A percentile compares a stretch with the other conserved stretches of the same genome.
phyloP scores from a whole-genome alignment of 257 asterid species.

The Rehmannia glutinosa region DNA sequence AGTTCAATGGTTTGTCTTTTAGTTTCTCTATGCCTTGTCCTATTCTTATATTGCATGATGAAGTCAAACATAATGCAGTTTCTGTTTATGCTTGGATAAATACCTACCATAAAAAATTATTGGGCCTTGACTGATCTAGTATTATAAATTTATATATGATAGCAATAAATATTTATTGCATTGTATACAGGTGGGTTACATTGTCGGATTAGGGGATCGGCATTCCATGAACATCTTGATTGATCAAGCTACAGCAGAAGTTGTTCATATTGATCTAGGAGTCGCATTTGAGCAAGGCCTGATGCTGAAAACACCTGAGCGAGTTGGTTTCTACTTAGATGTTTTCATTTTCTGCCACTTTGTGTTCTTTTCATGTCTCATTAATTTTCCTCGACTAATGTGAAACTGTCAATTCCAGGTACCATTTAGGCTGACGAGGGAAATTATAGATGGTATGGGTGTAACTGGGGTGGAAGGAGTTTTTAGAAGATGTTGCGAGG shows the following conservation, averaged over 20 bases:
- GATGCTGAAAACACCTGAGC: conserved; percentile 98
- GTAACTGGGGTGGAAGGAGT: conserved; percentile 98
- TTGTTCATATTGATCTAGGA: conserved; percentile 95
- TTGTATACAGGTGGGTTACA: conserved; percentile 81
- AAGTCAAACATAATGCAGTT: conserved; percentile 5
- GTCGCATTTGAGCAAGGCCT: conserved; percentile 99
- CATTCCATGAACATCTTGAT: conserved; percentile 92
- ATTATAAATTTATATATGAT: conserved; percentile 4
- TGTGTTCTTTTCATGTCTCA: neutral
- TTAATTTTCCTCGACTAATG: conserved; percentile 8
- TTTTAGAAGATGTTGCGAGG: conserved; percentile 94
- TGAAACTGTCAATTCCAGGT: conserved; percentile 44
- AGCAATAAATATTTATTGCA: neutral
- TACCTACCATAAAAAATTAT: neutral
- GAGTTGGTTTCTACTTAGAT: conserved; percentile 41
- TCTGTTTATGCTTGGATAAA: conserved; percentile 9
- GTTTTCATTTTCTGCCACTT: conserved; percentile 16
- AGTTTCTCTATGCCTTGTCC: neutral
- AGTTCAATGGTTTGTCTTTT: conserved; percentile 84
- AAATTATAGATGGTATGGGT: conserved; percentile 96
- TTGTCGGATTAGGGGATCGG: conserved; percentile 97
- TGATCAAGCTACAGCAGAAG: conserved; percentile 97
- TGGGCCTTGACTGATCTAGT: conserved; percentile 8
- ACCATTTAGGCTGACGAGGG: conserved; percentile 93
- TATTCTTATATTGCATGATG: neutral